A percentile compares a stretch with the other conserved stretches of the same genome.
Conservation (phyloP, 106 monocot genomes). For the Dactylorhiza incarnata region DNA sequence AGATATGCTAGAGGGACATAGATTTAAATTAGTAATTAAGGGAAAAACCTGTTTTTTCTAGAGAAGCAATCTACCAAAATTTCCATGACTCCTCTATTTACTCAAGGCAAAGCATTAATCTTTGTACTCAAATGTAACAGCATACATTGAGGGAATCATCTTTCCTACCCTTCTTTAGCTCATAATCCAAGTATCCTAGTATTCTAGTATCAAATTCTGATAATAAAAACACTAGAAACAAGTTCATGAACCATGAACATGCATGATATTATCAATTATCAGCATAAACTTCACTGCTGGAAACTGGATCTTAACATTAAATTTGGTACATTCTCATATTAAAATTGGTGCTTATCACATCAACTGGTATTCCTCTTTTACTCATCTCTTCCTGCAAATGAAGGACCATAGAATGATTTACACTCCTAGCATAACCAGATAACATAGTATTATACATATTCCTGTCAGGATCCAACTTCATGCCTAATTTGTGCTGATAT, state of each 20-base stretch:
- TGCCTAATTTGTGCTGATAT: slow-evolving; percentile 9
- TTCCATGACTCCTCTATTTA: background rate
- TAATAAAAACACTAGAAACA: background rate
- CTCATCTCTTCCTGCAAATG: slow-evolving; percentile 6
- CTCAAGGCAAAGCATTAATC: background rate
- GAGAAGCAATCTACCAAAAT: background rate
- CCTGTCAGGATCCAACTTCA: slow-evolving; percentile 3
- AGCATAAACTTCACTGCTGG: background rate
- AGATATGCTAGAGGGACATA: too few species aligned
- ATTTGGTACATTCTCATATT: background rate
- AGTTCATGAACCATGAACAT: background rate
- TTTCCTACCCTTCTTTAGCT: background rate
- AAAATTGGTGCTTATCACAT: background rate
- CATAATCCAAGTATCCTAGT: background rate
- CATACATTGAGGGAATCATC: background rate
- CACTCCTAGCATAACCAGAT: slow-evolving; percentile 4
- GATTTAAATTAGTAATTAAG: too few species aligned
- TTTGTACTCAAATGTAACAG: background rate
- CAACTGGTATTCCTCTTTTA: slow-evolving; percentile 2
- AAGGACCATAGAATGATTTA: slow-evolving; percentile 4
- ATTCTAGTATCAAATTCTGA: background rate
- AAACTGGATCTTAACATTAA: background rate
- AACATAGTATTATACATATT: slow-evolving; percentile 6
- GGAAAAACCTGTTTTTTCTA: too few species aligned
- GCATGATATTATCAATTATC: background rate